These are phyloP conservation scores for Vigna mungo DNA, from an alignment of 306 rosid genomes.

Conservation along the genomic window DNA sequence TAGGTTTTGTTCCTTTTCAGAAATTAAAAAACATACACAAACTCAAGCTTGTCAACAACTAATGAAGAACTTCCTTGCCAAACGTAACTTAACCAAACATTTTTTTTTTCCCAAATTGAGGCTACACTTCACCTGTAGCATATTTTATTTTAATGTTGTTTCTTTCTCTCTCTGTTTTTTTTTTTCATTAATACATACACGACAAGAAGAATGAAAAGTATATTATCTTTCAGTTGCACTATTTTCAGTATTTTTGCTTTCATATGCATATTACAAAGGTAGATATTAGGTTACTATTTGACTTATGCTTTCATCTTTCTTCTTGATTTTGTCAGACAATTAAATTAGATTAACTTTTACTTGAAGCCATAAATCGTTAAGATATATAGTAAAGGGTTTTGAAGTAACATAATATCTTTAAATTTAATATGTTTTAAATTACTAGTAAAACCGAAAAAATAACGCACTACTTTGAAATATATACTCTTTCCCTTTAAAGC, in stretches of 20 bases:
- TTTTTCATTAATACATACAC: no score
- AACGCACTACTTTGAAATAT: background rate
- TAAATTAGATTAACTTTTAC: background rate
- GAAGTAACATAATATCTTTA: background rate
- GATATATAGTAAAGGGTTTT: background rate
- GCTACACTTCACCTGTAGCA: background rate
- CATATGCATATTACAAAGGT: background rate
- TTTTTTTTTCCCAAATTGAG: background rate
- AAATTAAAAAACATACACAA: no score
- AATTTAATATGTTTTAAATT: background rate
- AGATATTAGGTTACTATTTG: background rate
- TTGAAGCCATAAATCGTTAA: background rate
- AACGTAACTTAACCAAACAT: background rate
- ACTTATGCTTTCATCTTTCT: no score
- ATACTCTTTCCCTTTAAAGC: background rate
- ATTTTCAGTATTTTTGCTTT: background rate
- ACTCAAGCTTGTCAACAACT: no score
- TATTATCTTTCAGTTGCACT: background rate
- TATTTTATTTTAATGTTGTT: background rate
- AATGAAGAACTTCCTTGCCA: background rate
- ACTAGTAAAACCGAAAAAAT: background rate
- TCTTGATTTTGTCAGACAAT: background rate
- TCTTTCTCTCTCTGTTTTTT: no score
- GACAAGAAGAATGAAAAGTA: background rate
- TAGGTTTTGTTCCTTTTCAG: background rate